These are phyloP conservation scores for Salix caprea DNA, from an alignment of 345 rosid species.

Conservation along the genomic window DNA sequence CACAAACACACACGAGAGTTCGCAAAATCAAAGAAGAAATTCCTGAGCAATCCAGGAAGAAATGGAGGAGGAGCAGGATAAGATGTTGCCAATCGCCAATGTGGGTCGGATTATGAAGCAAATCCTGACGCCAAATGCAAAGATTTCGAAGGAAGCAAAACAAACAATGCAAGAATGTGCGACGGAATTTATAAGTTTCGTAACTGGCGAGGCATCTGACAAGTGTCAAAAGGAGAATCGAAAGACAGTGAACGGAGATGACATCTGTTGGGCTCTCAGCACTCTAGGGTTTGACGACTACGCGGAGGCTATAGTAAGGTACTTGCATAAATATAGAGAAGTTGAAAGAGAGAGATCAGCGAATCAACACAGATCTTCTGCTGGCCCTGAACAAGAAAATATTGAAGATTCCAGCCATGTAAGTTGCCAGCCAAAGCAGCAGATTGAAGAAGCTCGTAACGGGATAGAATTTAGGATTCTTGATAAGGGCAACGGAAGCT, in stretches of 20 bases:
- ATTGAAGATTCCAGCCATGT: slow-evolving; percentile 19
- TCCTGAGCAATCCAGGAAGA: neutral
- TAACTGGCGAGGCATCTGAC: slow-evolving; percentile 28
- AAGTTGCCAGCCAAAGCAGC: slow-evolving; percentile 7
- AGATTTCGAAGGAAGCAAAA: slow-evolving; percentile 31
- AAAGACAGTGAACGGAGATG: slow-evolving; percentile 36
- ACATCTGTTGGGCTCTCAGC: slow-evolving; percentile 32
- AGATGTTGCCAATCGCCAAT: slow-evolving; percentile 27
- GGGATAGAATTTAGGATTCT: slow-evolving; percentile 34
- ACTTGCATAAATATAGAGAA: slow-evolving; percentile 24
- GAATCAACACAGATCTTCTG: slow-evolving; percentile 28
- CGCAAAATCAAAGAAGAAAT: neutral
- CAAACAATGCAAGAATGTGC: slow-evolving; percentile 32
- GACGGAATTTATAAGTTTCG: slow-evolving; percentile 31
- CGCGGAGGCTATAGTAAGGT: slow-evolving; percentile 17
- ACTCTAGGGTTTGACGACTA: slow-evolving; percentile 25
- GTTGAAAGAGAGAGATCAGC: slow-evolving; percentile 22
- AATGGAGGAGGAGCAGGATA: slow-evolving; percentile 18
- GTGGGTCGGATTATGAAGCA: slow-evolving; percentile 30
- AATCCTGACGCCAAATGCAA: slow-evolving; percentile 20
- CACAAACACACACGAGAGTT: neutral
- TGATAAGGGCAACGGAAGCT: slow-evolving; percentile 49
- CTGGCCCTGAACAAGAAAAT: slow-evolving; percentile 19
- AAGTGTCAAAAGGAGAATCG: slow-evolving; percentile 36
- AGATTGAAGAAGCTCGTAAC: slow-evolving; percentile 15